These are phyloP conservation scores for Hortiboletus campestris DNA, from an alignment of 768 basidiomycete genomes.

Conservation along the genomic window DNA sequence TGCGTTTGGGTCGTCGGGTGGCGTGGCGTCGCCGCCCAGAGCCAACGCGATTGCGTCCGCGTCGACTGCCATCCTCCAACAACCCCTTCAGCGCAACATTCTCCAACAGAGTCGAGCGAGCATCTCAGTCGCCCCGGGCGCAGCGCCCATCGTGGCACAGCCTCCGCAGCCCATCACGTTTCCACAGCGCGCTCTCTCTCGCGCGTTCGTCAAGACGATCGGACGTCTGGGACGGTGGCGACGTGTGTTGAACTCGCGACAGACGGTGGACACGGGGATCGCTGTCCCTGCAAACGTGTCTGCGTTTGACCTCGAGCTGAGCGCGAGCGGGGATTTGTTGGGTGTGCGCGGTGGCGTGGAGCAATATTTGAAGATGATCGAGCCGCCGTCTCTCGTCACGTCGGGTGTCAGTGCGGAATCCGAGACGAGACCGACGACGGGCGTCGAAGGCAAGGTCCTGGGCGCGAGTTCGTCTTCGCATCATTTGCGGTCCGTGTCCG, in stretches of 20 bases:
- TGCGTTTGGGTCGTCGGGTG: slow-evolving; percentile 28
- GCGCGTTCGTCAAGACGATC: slow-evolving; percentile 78
- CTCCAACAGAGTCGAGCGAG: slow-evolving; percentile 44
- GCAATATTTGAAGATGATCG: slow-evolving; percentile 60
- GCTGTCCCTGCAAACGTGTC: slow-evolving; percentile 50
- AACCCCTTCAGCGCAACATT: slow-evolving; percentile 54
- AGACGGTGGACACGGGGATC: slow-evolving; percentile 35
- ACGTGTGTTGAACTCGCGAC: slow-evolving; percentile 62
- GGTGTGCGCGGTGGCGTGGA: slow-evolving; percentile 63
- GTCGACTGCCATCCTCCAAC: slow-evolving; percentile 61
- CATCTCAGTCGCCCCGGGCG: slow-evolving; percentile 26
- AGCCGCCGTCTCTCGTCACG: slow-evolving; percentile 30
- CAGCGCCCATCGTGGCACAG: slow-evolving; percentile 21
- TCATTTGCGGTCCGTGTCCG: slow-evolving; percentile 31
- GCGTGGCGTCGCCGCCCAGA: slow-evolving; percentile 34
- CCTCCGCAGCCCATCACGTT: slow-evolving; percentile 41
- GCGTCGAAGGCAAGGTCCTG: slow-evolving; percentile 6
- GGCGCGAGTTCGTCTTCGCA: slow-evolving; percentile 5
- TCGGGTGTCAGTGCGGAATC: slow-evolving; percentile 3
- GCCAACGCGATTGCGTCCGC: slow-evolving; percentile 52
- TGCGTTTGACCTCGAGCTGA: slow-evolving; percentile 69
- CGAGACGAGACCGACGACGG: slow-evolving; percentile 2
- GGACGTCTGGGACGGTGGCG: slow-evolving; percentile 82
- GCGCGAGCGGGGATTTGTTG: slow-evolving; percentile 58
- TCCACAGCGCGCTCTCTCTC: slow-evolving; percentile 64